Conservation (phyloP, 495 filamentous ascomycete genomes). For the Penicillium pancosmium region DNA sequence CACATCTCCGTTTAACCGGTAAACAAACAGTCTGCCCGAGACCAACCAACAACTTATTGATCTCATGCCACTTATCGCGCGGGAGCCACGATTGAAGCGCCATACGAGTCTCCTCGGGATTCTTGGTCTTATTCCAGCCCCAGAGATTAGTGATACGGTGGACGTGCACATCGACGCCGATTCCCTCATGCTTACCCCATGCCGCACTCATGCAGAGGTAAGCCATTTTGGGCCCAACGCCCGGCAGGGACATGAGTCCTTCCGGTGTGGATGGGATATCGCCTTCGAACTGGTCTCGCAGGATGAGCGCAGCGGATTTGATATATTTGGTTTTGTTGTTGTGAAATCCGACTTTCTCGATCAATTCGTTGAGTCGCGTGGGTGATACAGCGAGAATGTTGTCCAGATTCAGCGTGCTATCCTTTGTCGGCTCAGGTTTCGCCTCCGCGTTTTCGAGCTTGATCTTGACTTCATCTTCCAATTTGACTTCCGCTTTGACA, state of each 20-base stretch:
- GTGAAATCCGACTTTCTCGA: constrained; percentile 87
- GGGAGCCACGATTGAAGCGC: constrained; percentile 85
- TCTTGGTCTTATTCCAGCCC: constrained; percentile 87
- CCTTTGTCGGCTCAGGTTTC: constrained; percentile 41
- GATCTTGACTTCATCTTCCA: constrained; percentile 20
- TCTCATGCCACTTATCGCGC: constrained; percentile 87
- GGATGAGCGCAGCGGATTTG: constrained; percentile 72
- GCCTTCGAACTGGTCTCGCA: constrained; percentile 65
- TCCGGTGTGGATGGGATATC: constrained; percentile 86
- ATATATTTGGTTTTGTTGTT: constrained; percentile 95
- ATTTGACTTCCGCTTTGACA: constrained; percentile 14
- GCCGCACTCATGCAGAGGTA: constrained; percentile 82
- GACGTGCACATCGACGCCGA: constrained; percentile 70
- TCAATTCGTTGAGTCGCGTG: constrained; percentile 72
- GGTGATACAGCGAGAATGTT: constrained; percentile 78
- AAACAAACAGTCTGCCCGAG: constrained; percentile 87
- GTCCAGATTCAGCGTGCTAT: constrained; percentile 67
- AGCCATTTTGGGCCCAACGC: constrained; percentile 97
- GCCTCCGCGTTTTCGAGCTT: constrained; percentile 23
- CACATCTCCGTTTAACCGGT: constrained; percentile 78
- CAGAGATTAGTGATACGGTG: constrained; percentile 95
- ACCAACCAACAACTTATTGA: constrained; percentile 89
- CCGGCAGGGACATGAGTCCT: constrained; percentile 78
- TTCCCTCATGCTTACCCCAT: constrained; percentile 63
- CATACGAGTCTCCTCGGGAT: constrained; percentile 80